Base-by-base conservation (phyloP, 129 eudicot genomes). In the Silybum marianum region DNA sequence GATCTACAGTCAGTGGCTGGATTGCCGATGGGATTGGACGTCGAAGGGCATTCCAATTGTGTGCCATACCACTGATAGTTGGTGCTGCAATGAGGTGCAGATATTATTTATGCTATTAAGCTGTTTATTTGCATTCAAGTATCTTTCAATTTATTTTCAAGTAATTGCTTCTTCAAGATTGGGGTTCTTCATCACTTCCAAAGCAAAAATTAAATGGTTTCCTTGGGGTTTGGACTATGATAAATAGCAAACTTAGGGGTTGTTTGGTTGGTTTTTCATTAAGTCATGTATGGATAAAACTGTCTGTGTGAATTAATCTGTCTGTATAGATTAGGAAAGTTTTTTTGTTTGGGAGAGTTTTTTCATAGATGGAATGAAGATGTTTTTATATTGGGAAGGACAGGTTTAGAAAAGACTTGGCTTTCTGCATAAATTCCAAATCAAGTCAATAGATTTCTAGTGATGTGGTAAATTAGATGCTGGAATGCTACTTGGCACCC, bases 1-100 rank as follows among this genome's bases (percentile, higher is more conserved):
- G 98, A 48, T 94, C 97, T 66, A 12, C 91, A 54, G 75, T 88
- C 77, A 94, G 98, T 77, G 98, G 98, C 69, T 94, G 89, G 87
- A 84, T 94, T 74, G 91, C 93, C 19, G 98, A 94, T 74, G 95
- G 93, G 77, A 83, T 94, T 81, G 97, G 98, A 40, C 95, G 98
- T 69, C 88, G 91, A 75, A 88, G 98, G 83, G 86, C 93, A 12
- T 88, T 94, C 83, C 98, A 94, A 48, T 72, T 91, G 83, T 90
- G 94, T 80, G 92, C 95, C 75, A 84, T 94, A 75, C 97, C 98
- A 22, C 83, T 94, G 90, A 84, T 90, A 75, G 71, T 91, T 30
- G 98, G 98, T 24, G 91, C 97, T 83, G 79, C 97, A 12, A 13
- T 91, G 87, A 91, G 98, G 98, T 94, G 69, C 69, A 28, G 11